phyloP scores from a whole-genome alignment of 257 asterid genomes.

The Haberlea rhodopensis region DNA sequence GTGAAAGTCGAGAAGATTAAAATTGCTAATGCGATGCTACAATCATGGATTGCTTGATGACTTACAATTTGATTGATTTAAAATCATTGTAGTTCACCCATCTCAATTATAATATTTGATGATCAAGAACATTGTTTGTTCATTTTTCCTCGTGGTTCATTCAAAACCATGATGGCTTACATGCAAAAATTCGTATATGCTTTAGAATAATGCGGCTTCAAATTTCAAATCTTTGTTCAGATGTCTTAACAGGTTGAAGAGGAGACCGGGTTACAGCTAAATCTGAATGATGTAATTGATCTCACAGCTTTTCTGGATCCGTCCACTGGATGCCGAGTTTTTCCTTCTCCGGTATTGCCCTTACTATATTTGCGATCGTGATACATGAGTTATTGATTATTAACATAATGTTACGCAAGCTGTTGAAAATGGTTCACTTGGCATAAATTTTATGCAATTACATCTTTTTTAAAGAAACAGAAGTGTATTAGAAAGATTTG shows the following conservation, averaged over 20 bases:
- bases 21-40: too few species aligned
- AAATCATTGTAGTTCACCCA: neutral
- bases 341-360: constrained; percentile 78
- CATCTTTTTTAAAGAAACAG: too few species aligned
- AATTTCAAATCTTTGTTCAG: constrained; percentile 20
- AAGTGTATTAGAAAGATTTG: neutral
- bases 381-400: neutral
- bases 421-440: too few species aligned
- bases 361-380: neutral
- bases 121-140: neutral
- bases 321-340: constrained; percentile 65
- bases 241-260: constrained; percentile 72
- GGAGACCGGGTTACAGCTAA: constrained; percentile 78
- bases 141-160: neutral
- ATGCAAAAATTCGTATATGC: neutral
- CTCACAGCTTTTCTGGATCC: constrained; percentile 78
- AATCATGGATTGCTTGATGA: neutral
- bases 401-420: neutral
- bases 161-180: neutral
- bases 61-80: neutral
- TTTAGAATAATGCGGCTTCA: constrained; percentile 10
- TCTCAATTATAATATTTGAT: neutral
- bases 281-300: constrained; percentile 60
- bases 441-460: neutral
- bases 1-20: too few species aligned